Evolutionary conservation across 129 eudicot species (phyloP).

Genomic region (Lactuca sativa): DNA sequence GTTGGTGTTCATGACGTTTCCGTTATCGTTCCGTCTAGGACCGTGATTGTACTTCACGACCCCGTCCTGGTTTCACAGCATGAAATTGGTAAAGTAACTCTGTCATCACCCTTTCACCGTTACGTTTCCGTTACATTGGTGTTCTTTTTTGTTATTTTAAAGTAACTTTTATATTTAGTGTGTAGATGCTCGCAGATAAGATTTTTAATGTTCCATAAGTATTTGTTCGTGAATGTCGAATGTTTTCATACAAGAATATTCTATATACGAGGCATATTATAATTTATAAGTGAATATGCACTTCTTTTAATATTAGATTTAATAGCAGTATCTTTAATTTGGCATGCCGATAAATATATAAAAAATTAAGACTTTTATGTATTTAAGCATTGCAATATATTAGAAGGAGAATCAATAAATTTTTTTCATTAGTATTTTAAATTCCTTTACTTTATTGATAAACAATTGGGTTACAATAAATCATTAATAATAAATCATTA

Average conservation of each 20-base stretch:
- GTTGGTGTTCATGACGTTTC: constrained; percentile 66
- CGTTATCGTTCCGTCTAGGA: constrained; percentile 65
- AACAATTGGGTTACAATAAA: too few relatives aligned
- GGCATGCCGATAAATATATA: neutral
- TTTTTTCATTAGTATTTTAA: too few relatives aligned
- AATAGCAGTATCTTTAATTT: neutral
- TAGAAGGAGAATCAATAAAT: too few relatives aligned
- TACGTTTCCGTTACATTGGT: neutral
- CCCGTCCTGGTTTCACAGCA: constrained; percentile 50
- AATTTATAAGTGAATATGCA: neutral
- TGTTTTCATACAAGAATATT: neutral
- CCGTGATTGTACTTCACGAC: constrained; percentile 79
- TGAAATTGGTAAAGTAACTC: constrained; percentile 57
- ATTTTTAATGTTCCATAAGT: too few relatives aligned
- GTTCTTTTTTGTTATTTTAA: too few relatives aligned
- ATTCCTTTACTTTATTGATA: too few relatives aligned
- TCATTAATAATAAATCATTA: too few relatives aligned
- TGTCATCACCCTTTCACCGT: neutral
- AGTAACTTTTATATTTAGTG: too few relatives aligned
- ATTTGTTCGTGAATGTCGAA: neutral
- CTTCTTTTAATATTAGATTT: neutral
- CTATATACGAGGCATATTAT: neutral
- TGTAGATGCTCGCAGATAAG: too few relatives aligned
- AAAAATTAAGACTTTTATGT: too few relatives aligned
- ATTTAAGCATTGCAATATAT: too few relatives aligned